Percentiles rank a stretch among this genome's conserved stretches.
These are phyloP conservation scores for Phoenix dactylifera DNA, from an alignment of 176 grass and related monocot species.

Conservation along the genomic window DNA sequence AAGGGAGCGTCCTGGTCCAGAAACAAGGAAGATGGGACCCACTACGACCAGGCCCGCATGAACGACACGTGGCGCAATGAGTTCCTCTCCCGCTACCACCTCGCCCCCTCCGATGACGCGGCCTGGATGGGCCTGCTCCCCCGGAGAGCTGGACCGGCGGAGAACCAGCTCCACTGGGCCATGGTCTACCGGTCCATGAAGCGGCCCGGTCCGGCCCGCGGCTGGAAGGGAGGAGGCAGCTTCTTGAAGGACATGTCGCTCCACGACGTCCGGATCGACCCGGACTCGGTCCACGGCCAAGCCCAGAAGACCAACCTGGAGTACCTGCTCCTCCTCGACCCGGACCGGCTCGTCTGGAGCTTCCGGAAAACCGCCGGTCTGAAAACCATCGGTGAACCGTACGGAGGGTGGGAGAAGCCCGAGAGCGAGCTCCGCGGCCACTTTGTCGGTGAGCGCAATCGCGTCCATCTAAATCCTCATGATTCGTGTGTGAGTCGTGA, in stretches of 20 bases:
- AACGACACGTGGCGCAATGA: slow-evolving; percentile 27
- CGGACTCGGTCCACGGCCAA: slow-evolving; percentile 34
- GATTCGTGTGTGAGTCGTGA: no score
- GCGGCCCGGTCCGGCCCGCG: not conserved
- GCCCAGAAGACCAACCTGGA: slow-evolving; percentile 75
- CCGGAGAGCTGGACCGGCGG: slow-evolving; percentile 3
- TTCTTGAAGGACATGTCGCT: slow-evolving; percentile 52
- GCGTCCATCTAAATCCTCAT: no score
- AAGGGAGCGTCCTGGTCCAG: slow-evolving; percentile 45
- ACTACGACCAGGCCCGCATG: slow-evolving; percentile 9
- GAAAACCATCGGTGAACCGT: slow-evolving; percentile 31
- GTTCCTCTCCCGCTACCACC: slow-evolving; percentile 40
- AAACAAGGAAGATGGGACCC: slow-evolving; percentile 26
- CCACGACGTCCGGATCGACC: slow-evolving; percentile 51
- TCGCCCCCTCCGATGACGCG: slow-evolving; percentile 50
- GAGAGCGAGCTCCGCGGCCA: slow-evolving; percentile 56
- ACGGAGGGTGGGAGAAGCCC: slow-evolving; percentile 61
- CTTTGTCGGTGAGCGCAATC: slow-evolving; percentile 49
- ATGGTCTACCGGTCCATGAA: slow-evolving; percentile 51
- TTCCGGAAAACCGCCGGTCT: slow-evolving; percentile 50
- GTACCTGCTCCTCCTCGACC: slow-evolving; percentile 69
- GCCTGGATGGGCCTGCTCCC: slow-evolving; percentile 69
- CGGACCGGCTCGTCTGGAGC: slow-evolving; percentile 62
- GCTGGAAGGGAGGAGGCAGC: not conserved
- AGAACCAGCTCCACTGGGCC: slow-evolving; percentile 44